phyloP scores from a whole-genome alignment of 1,284 basidiomycete species.

The Kwoniella shivajii region DNA sequence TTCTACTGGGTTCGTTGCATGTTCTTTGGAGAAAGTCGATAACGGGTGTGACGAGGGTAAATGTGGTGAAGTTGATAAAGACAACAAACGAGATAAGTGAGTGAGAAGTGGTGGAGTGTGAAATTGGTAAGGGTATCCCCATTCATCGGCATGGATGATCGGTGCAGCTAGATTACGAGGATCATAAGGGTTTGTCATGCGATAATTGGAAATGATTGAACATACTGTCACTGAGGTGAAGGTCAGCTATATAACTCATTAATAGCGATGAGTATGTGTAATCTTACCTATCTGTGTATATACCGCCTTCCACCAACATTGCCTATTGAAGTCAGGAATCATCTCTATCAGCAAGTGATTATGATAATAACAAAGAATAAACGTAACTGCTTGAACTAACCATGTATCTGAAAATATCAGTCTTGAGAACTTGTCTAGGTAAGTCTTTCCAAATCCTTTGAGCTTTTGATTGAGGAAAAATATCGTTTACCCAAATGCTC shows the following conservation, averaged over 20 bases:
- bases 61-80: slow-evolving; percentile 28
- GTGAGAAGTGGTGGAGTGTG: slow-evolving; percentile 30
- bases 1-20: slow-evolving; percentile 3
- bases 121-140: slow-evolving; percentile 39
- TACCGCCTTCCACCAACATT: slow-evolving; percentile 41
- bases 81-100: slow-evolving; percentile 35
- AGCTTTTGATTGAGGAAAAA: slow-evolving; percentile 34
- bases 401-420: slow-evolving; percentile 40
- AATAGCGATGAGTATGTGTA: background rate
- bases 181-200: background rate
- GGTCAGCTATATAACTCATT: slow-evolving; percentile 7
- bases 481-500: slow-evolving; percentile 33
- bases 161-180: slow-evolving; percentile 23
- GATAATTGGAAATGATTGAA: background rate
- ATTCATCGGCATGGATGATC: slow-evolving; percentile 38
- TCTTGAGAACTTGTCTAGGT: slow-evolving; percentile 40
- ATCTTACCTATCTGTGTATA: slow-evolving; percentile 42
- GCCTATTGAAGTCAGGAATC: slow-evolving; percentile 10
- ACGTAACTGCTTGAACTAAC: slow-evolving; percentile 12
- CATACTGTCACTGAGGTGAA: slow-evolving; percentile 16
- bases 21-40: slow-evolving; percentile 14
- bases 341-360: too few relatives aligned
- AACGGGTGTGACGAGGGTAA: slow-evolving; percentile 22
- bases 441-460: slow-evolving; percentile 35
- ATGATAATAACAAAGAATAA: background rate